Evolutionary conservation across 2,329 filamentous ascomycete species (phyloP), one percentile per base, ranked within the genome.

Genomic region (Tolypocladium paradoxum): DNA sequence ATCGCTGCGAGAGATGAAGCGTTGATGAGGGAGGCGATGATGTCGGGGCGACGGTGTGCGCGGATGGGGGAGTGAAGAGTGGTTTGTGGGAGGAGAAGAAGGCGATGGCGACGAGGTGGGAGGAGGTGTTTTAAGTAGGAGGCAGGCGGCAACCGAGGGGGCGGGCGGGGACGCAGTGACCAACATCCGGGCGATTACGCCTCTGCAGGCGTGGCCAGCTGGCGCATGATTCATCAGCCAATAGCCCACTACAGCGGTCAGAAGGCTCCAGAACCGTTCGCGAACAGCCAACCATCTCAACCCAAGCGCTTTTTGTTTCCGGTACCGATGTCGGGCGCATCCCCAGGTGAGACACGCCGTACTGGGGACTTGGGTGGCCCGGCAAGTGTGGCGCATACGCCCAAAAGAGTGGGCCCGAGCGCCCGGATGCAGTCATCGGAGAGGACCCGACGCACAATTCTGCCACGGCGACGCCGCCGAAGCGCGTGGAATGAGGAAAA

Each of bases 181-280:
- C 53, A 58, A 56, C 56, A 49, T 50, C 52, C 52, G 56, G 54
- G 56, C 53, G 57, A 60, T 57, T 58, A 57, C 58, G 61, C 56
- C 55, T 55, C 50, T 50, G 38, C 50, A 53, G 54, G 54, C 55
- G 56, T 55, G 57, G 53, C 52, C 49, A 34, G 47, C 38, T 56
- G 60, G 57, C 56, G 62, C 61, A 66, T 70, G 68, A 70, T 68
- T 69, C 67, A 69, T 66, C 59, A 65, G 61, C 68, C 61, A 64
- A 64, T 64, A 38, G 58, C 52, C 55, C 50, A 48, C 34, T 51
- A 48, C 53, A 37, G 53, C 53, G 55, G 57, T 52, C 58, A 59
- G 69, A 71, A 71, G 64, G 65, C 67, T 70, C 69, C 68, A 72
- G 69, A 71, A 70, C 43, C 58, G 16, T 1, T 11, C 27, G 18